Conservation (phyloP, 2,329 filamentous ascomycete species). For the Gremmenia infestans region DNA sequence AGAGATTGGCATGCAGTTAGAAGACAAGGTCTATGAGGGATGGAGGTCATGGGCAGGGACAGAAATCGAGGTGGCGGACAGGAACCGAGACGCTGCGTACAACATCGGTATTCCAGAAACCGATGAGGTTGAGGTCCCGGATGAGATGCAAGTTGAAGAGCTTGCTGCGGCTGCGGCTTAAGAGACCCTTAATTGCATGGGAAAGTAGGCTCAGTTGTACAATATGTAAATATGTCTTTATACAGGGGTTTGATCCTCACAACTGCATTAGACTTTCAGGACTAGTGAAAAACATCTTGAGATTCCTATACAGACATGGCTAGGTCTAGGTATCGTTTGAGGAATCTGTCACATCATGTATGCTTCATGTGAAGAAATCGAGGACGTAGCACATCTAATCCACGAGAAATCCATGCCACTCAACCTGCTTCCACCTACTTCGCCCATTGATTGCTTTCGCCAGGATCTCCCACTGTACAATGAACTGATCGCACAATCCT, state of each 20-base stretch:
- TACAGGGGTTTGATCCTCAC: too few species aligned
- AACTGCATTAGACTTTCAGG: too few species aligned
- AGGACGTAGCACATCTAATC: conserved; percentile 12
- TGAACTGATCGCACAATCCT: conserved; percentile 66
- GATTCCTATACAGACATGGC: too few species aligned
- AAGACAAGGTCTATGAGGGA: conserved; percentile 71
- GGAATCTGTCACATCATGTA: too few species aligned
- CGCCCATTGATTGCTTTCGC: conserved; percentile 22
- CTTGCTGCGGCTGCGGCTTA: not conserved
- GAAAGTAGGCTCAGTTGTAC: not conserved
- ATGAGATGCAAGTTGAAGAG: not conserved
- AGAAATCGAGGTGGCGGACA: conserved; percentile 40
- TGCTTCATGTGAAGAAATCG: too few species aligned
- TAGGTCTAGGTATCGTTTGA: too few species aligned
- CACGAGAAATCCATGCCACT: conserved; percentile 31
- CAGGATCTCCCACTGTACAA: conserved; percentile 71
- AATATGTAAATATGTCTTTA: not conserved
- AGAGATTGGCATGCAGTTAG: conserved; percentile 75
- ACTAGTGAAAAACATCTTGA: too few species aligned
- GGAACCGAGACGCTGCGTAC: conserved; percentile 39
- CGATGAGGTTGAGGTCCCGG: conserved; percentile 25
- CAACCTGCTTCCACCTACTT: conserved; percentile 20
- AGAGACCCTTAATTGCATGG: not conserved
- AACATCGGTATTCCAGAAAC: conserved; percentile 40
- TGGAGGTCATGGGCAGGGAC: conserved; percentile 77